Evolutionary conservation across 331 rosid species (phyloP).

Genomic region (Malus hybrid): DNA sequence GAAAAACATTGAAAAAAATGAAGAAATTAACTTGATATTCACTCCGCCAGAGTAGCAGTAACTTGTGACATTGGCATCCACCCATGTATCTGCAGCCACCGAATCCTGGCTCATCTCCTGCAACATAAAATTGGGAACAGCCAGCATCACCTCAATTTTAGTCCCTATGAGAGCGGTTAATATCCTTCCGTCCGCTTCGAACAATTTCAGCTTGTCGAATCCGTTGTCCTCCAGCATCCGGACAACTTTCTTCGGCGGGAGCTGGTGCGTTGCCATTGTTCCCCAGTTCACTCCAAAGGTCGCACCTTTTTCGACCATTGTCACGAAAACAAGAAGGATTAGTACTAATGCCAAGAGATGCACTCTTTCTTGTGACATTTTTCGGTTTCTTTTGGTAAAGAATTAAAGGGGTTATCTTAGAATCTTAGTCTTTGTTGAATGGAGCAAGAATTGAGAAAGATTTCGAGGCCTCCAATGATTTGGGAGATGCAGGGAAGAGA

Average conservation of each 20-base stretch:
- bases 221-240: constrained; percentile 68
- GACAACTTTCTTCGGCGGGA: constrained; percentile 54
- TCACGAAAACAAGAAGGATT: constrained; percentile 24
- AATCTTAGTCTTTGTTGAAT: constrained; percentile 26
- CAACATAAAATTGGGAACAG: constrained; percentile 67
- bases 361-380: constrained; percentile 40
- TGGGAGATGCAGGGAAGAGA: constrained; percentile 8
- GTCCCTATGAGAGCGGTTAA: constrained; percentile 63
- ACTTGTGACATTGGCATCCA: constrained; percentile 65
- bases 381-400: not conserved
- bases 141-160: constrained; percentile 74
- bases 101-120: constrained; percentile 42
- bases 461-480: constrained; percentile 18
- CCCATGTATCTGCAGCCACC: constrained; percentile 72
- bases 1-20: too few relatives aligned
- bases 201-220: constrained; percentile 55
- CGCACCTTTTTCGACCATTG: constrained; percentile 12
- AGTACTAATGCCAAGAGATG: not conserved
- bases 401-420: constrained; percentile 12
- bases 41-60: constrained; percentile 71
- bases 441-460: constrained; percentile 24
- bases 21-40: constrained; percentile 43
- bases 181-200: constrained; percentile 69
- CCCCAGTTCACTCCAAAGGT: constrained; percentile 93
- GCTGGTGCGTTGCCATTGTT: constrained; percentile 59